These are phyloP conservation scores for Rusavskia elegans DNA, from an alignment of 495 filamentous ascomycete genomes.

Conservation along the genomic window DNA sequence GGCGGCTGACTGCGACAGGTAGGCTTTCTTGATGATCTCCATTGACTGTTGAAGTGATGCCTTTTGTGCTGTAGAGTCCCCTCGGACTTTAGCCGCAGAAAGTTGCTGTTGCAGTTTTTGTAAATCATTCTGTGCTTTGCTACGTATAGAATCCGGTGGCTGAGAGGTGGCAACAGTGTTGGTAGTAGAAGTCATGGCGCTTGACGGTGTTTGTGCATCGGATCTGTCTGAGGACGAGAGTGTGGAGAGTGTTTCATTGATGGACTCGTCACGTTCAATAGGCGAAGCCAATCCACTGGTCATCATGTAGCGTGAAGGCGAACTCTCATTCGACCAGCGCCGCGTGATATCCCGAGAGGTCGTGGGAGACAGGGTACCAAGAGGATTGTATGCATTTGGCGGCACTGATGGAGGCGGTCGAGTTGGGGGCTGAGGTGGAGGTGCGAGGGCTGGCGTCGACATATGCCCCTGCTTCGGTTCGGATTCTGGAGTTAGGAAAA, in stretches of 20 bases:
- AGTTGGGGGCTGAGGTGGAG: neutral
- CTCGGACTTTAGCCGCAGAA: slow-evolving; percentile 2
- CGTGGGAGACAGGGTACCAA: neutral
- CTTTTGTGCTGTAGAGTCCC: neutral
- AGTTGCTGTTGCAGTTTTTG: slow-evolving; percentile 3
- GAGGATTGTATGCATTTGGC: neutral
- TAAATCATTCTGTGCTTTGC: slow-evolving; percentile 2
- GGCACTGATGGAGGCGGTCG: neutral
- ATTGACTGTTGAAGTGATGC: slow-evolving; percentile 5
- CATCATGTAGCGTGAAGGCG: neutral
- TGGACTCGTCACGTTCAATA: neutral
- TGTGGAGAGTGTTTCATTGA: neutral
- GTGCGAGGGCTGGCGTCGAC: neutral
- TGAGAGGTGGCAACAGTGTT: neutral
- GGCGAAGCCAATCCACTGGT: neutral
- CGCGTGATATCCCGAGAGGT: neutral
- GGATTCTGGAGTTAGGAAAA: neutral
- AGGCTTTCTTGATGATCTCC: slow-evolving; percentile 2
- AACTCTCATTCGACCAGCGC: neutral
- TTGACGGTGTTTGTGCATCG: neutral
- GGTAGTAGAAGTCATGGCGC: neutral
- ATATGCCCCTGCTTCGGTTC: neutral
- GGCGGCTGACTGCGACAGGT: neutral
- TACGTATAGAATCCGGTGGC: neutral
- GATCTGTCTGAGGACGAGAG: neutral